Evolutionary conservation across 768 basidiomycete species (phyloP), one percentile per base, ranked within the genome.

Genomic region (Termitomyces eurrhizus): DNA sequence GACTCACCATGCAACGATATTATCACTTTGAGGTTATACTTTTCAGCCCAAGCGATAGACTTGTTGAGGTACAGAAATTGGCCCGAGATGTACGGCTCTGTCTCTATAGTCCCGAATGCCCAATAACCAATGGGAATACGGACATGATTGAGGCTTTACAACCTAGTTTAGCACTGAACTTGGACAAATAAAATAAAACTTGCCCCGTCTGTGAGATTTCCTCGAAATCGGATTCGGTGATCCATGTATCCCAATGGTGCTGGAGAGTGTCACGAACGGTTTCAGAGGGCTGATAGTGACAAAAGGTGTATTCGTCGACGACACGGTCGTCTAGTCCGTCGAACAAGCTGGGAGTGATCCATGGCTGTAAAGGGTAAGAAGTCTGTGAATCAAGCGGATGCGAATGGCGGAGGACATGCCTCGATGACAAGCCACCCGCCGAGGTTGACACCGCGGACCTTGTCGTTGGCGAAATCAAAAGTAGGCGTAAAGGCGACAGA

Each of bases 41-140:
- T 77, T 46, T 74, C 73, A 1, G 95, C 93, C 86, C 92, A 93
- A 29, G 68, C 68, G 46, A 89, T 79, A 5, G 90, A 89, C 39
- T 85, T 80, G 61, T 77, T 63, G n/a, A 93, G 74, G 73, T 88
- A 92, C n/a, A 84, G 79, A 33, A 89, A 74, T 69, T 92, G 90
- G 12, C 90, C 90, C 72, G 84, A 81, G 60, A 90, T 84, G 70
- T 81, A 93, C 9, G 92, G 93, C 67, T 93, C 89, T 2, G 18
- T 2, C 0, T 18, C 41, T n/a, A 42, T 0, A 5, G 18, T 18
- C 14, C 94, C 91, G 66, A 88, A 93, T 0, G 90, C 92, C 92
- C 92, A 95, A 71, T 92, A 95, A 12, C 92, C 94, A 49, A 95
- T 90, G 13, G 92, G 91, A 45, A 93, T 68, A 46, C 92, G 84